Conservation (phyloP, 305 asterid species). For the Solanum aculeatissimum region DNA sequence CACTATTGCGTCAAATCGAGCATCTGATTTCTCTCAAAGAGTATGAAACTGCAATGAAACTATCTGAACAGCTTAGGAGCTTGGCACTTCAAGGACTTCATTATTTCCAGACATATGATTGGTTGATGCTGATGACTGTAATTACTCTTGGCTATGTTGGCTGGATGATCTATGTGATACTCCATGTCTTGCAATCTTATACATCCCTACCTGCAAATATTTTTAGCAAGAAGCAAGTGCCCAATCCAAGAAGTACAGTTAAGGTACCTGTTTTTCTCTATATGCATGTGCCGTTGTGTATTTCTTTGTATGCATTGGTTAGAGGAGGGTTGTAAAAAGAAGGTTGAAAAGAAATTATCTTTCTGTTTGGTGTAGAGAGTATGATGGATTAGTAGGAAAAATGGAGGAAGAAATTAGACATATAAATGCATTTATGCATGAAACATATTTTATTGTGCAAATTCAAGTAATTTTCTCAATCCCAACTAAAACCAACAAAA, state of each 20-base stretch:
- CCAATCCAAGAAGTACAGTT: slow-evolving; percentile 23
- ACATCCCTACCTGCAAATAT: slow-evolving; percentile 48
- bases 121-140: slow-evolving; percentile 91
- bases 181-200: slow-evolving; percentile 83
- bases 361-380: neutral
- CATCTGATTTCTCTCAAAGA: slow-evolving; percentile 43
- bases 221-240: slow-evolving; percentile 33
- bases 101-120: slow-evolving; percentile 92
- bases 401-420: neutral
- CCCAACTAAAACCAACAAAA: neutral
- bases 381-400: neutral
- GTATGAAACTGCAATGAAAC: slow-evolving; percentile 54
- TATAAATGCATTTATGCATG: neutral
- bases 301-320: neutral
- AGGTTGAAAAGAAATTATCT: neutral
- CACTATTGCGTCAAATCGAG: slow-evolving; percentile 53
- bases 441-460: neutral
- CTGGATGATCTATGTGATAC: slow-evolving; percentile 79
- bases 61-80: slow-evolving; percentile 71
- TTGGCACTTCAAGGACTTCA: slow-evolving; percentile 87
- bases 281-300: neutral
- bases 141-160: slow-evolving; percentile 91
- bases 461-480: neutral
- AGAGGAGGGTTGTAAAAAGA: neutral
- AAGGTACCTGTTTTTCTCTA: slow-evolving; percentile 34